phyloP scores from a whole-genome alignment of 2,329 filamentous ascomycete genomes.

The Xylariaceae sp. region DNA sequence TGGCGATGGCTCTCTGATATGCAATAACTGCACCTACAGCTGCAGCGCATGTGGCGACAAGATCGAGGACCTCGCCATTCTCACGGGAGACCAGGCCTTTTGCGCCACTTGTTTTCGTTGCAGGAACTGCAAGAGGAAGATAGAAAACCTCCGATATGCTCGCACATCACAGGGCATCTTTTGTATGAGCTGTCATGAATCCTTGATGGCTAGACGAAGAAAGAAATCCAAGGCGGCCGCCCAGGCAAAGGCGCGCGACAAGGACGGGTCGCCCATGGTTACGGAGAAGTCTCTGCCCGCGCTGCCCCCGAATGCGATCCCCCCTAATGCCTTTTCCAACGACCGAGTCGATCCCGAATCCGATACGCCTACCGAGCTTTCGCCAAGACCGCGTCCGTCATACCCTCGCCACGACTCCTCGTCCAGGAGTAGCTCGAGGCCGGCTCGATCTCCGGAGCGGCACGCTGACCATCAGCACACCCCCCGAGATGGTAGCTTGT shows the following conservation, averaged over 20 bases:
- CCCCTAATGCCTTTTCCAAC: slow-evolving; percentile 54
- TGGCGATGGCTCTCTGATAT: slow-evolving; percentile 95
- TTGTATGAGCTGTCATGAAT: slow-evolving; percentile 98
- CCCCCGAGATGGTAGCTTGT: slow-evolving; percentile 51
- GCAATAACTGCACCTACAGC: slow-evolving; percentile 99
- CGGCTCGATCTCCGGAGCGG: slow-evolving; percentile 48
- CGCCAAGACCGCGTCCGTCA: slow-evolving; percentile 49
- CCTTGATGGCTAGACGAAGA: slow-evolving; percentile 82
- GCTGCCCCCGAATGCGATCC: slow-evolving; percentile 67
- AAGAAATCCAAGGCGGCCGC: slow-evolving; percentile 72
- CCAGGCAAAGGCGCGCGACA: slow-evolving; percentile 53
- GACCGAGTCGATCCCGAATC: slow-evolving; percentile 53
- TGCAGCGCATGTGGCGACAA: slow-evolving; percentile 95
- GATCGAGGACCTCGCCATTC: slow-evolving; percentile 94
- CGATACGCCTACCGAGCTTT: slow-evolving; percentile 62
- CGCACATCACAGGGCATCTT: slow-evolving; percentile 97
- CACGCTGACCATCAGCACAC: slow-evolving; percentile 30
- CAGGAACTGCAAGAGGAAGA: slow-evolving; percentile 96
- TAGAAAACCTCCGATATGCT: slow-evolving; percentile 95
- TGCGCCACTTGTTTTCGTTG: slow-evolving; percentile 96
- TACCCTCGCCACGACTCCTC: slow-evolving; percentile 47
- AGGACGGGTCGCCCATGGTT: slow-evolving; percentile 58
- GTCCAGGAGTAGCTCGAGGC: slow-evolving; percentile 46
- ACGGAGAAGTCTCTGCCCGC: slow-evolving; percentile 91
- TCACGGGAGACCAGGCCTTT: slow-evolving; percentile 96